Conservation (phyloP, 129 eudicot genomes). For the Kitagawia praeruptora region DNA sequence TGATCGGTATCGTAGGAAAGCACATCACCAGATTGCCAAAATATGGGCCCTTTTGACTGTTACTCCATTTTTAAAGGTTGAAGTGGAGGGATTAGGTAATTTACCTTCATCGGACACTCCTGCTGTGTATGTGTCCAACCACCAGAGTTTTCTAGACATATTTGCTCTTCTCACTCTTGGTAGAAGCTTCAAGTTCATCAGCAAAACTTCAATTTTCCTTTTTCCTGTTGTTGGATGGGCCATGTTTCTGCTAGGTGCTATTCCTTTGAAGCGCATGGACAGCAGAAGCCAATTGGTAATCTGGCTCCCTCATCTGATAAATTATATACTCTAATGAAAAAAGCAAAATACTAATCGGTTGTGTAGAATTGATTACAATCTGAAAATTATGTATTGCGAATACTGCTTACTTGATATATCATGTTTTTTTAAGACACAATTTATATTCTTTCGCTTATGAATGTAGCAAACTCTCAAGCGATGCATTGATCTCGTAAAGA, state of each 20-base stretch:
- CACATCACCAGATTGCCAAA: slow-evolving; percentile 59
- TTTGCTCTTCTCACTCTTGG: slow-evolving; percentile 78
- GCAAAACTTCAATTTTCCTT: slow-evolving; percentile 81
- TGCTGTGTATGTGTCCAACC: slow-evolving; percentile 89
- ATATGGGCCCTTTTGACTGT: slow-evolving; percentile 60
- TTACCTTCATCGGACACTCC: slow-evolving; percentile 66
- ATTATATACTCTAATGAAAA: background rate
- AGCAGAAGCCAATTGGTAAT: slow-evolving; percentile 85
- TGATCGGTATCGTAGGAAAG: slow-evolving; percentile 60
- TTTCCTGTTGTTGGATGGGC: slow-evolving; percentile 94
- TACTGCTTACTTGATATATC: background rate
- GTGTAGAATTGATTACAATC: background rate
- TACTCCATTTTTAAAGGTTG: slow-evolving; percentile 51
- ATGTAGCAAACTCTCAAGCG: slow-evolving; percentile 74
- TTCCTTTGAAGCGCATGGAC: slow-evolving; percentile 94
- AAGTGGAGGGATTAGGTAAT: slow-evolving; percentile 64
- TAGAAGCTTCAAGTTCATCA: slow-evolving; percentile 79
- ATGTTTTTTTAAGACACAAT: background rate
- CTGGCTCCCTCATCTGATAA: background rate
- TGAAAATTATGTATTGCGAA: background rate
- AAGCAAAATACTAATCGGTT: background rate
- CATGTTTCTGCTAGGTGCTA: slow-evolving; percentile 74
- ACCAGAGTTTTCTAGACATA: slow-evolving; percentile 91
- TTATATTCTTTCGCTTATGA: slow-evolving; percentile 4
- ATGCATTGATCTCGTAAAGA: slow-evolving; percentile 71